Evolutionary conservation across 129 eudicot species (phyloP), one percentile per base, ranked within the genome.

Genomic region (Lactuca sativa): DNA sequence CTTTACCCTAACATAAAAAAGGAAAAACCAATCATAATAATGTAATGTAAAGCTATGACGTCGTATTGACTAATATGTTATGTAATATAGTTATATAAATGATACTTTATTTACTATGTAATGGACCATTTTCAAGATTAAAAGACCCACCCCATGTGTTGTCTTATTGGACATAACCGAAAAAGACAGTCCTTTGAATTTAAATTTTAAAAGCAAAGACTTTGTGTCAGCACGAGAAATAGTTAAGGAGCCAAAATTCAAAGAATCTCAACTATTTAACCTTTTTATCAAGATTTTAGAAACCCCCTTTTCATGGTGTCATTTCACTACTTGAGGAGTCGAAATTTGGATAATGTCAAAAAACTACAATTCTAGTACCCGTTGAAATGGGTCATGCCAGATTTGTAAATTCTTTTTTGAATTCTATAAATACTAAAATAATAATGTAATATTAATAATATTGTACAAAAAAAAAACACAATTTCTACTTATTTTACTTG

Each of bases 81-180:
- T 31, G 47, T 32, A 62, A 17, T 43, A 67, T 15, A 76, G 25
- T 41, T 54, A 13, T 43, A 68, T 11, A 76, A 54, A 60, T 8
- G 2, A 64, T 69, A 62, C 75, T 30, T 40, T 70, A 54, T 30
- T 40, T 70, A 54, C 58, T 32, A 76, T 9, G 48, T 62, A 76
- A 53, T 76, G 62, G 81, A 76, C 59, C 70, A 76, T 61, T 61
- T 31, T 52, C 17, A 48, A 60, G 59, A 38, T 41, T 17, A 30
- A 16, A 69, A 59, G 75, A 53, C 75, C 75, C 70, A 69, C 75
- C 25, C 70, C 64, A 76, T 76, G 81, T 76, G 81, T 69, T 53
- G 81, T 62, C 75, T 60, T 69, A 69, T 69, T 76, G 81, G 71
- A 76, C 70, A 52, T 68, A 76, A 53, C 80, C 81, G 41, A 76